These are phyloP conservation scores for Saccharomycopsis fodiens DNA, from an alignment of 805 yeast genomes.

Conservation along the genomic window DNA sequence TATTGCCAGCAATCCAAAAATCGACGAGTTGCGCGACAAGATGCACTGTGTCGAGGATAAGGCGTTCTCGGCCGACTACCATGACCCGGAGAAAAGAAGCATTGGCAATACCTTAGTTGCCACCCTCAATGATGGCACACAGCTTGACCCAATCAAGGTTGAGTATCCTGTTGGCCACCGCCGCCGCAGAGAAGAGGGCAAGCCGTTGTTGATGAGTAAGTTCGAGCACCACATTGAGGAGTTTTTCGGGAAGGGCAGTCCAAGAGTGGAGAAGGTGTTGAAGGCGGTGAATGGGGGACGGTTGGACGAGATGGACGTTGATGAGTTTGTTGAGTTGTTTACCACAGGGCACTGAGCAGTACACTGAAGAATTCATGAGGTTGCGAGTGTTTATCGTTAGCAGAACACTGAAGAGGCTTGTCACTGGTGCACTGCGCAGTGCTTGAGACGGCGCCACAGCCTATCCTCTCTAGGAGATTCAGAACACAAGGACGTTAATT, in stretches of 20 bases:
- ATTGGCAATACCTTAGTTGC: constrained; percentile 48
- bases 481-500: no score
- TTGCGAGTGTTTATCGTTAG: no score
- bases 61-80: constrained; percentile 44
- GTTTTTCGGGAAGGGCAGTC: constrained; percentile 30
- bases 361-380: no score
- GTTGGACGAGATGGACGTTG: constrained; percentile 17
- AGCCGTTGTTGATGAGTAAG: constrained; percentile 43
- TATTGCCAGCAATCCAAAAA: constrained; percentile 43
- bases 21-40: constrained; percentile 45
- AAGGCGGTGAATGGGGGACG: constrained; percentile 4
- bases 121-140: constrained; percentile 47
- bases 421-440: no score
- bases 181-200: constrained; percentile 51
- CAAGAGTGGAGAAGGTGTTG: constrained; percentile 7
- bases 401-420: no score
- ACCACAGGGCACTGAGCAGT: constrained; percentile 2
- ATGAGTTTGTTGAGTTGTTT: constrained; percentile 18
- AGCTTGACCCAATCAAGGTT: constrained; percentile 43
- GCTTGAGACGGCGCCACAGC: no score
- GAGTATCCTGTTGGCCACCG: constrained; percentile 55
- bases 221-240: constrained; percentile 44
- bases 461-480: no score
- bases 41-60: constrained; percentile 47
- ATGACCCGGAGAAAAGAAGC: constrained; percentile 48